Evolutionary conservation across 495 filamentous ascomycete species (phyloP).

Genomic region (Terfezia claveryi): DNA sequence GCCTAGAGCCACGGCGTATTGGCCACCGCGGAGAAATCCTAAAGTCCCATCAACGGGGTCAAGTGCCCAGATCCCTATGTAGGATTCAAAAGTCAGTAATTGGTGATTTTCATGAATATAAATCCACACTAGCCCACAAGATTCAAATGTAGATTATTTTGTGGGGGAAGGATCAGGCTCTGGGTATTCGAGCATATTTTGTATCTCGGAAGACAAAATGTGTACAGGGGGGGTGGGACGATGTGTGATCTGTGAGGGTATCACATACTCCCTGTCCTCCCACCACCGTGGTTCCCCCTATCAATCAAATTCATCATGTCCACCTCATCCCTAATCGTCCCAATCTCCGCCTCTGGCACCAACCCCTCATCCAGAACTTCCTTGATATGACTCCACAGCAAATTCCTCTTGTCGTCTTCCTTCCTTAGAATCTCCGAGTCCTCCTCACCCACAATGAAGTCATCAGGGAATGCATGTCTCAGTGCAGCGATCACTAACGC

Average conservation of each 20-base stretch:
- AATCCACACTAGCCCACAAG: too few relatives aligned
- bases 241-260: too few relatives aligned
- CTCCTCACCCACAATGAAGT: constrained; percentile 88
- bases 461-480: constrained; percentile 65
- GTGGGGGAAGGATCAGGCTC: too few relatives aligned
- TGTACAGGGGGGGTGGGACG: too few relatives aligned
- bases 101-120: too few relatives aligned
- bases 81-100: neutral
- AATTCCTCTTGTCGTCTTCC: constrained; percentile 33
- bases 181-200: too few relatives aligned
- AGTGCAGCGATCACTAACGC: constrained; percentile 71
- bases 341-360: constrained; percentile 35
- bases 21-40: constrained; percentile 88
- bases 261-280: too few relatives aligned
- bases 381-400: constrained; percentile 48
- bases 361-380: constrained; percentile 46
- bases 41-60: constrained; percentile 97
- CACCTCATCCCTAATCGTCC: constrained; percentile 42
- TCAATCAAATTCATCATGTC: constrained; percentile 76
- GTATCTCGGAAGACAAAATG: too few relatives aligned
- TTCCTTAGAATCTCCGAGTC: constrained; percentile 57
- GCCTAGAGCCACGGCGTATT: constrained; percentile 88
- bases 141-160: too few relatives aligned
- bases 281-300: constrained; percentile 45
- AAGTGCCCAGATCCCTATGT: constrained; percentile 56